Base-by-base conservation (phyloP, 768 basidiomycete genomes). In the Nevesoporus exiguus region DNA sequence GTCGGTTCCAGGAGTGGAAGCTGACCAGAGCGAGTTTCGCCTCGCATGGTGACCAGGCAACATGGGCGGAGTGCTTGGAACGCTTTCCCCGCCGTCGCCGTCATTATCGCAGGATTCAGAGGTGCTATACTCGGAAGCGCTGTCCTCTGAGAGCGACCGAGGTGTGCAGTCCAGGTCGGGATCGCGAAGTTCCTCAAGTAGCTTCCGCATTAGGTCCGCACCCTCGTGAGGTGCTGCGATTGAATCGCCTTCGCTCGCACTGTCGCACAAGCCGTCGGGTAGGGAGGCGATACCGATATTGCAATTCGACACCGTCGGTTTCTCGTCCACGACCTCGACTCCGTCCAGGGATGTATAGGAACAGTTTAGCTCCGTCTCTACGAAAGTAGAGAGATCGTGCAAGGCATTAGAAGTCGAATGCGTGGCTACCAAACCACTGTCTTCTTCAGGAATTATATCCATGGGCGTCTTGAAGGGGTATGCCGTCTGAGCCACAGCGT, bases 171-270 rank as follows among this genome's bases (percentile, higher is more conserved):
- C 51, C 31, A 64, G 3, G 10, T 9, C 5, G 33, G 54, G 51
- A 27, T 67, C 54, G 2, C 60, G 52, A n/a, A 64, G 57, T 13
- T 55, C 53, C n/a, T 34, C 37, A 17, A 61, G 59, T 3, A 64
- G 39, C 24, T 21, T 52, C 4, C 46, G 51, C 59, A 66, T 66
- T 3, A 57, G 10, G 22, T 58, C 51, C 24, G 3, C 9, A 10
- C 49, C 49, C 5, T 43, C 51, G 9, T 49, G 27, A 39, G 47
- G 17, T 5, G 21, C 24, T 11, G 30, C 1, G 11, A 27, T 19
- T 7, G 9, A 15, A 11, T 53, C 29, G 15, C 5, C 11, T 11
- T 46, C 19, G n/a, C 2, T 19, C 27, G 29, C 15, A 29, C 1
- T 3, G 14, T 15, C 25, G 22, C 7, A 43, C 5, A 39, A 36